Conservation (phyloP, 306 rosid species). For the Quillaja saponaria region DNA sequence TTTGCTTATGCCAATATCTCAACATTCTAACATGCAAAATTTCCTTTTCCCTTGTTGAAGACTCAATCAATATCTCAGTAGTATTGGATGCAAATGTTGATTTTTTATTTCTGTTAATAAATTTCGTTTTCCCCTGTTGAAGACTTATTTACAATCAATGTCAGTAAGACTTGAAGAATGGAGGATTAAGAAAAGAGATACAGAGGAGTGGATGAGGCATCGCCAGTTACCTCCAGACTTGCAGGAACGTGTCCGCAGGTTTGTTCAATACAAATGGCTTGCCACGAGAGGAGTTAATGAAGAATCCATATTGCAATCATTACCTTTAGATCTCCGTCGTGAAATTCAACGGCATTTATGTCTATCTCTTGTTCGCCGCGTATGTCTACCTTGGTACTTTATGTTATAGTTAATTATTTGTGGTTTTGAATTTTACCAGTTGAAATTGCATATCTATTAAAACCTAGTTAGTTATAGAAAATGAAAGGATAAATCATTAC, state of each 20-base stretch:
- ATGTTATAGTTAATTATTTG: not conserved
- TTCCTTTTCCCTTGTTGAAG: not conserved
- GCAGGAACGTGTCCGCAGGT: conserved; percentile 78
- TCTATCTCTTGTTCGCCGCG: conserved; percentile 83
- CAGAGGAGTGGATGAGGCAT: conserved; percentile 96
- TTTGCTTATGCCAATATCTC: no score
- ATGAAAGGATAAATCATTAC: no score
- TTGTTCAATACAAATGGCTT: conserved; percentile 77
- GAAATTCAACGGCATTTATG: conserved; percentile 86
- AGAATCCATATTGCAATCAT: conserved; percentile 64
- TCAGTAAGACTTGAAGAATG: conserved; percentile 78
- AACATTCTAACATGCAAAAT: not conserved
- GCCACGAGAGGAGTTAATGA: conserved; percentile 94
- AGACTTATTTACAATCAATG: conserved; percentile 82
- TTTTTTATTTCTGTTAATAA: conserved; percentile 28
- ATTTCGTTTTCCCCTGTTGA: conserved; percentile 20
- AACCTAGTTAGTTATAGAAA: no score
- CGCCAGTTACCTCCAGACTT: conserved; percentile 74
- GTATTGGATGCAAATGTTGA: conserved; percentile 19
- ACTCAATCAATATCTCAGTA: conserved; percentile 78
- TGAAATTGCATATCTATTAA: not conserved
- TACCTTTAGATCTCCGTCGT: conserved; percentile 80
- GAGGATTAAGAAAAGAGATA: conserved; percentile 79
- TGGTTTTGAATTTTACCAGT: not conserved
- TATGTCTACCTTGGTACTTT: conserved; percentile 35